These are phyloP conservation scores for Hortiboletus flavorubellus DNA, from an alignment of 768 basidiomycete species.

Conservation along the genomic window DNA sequence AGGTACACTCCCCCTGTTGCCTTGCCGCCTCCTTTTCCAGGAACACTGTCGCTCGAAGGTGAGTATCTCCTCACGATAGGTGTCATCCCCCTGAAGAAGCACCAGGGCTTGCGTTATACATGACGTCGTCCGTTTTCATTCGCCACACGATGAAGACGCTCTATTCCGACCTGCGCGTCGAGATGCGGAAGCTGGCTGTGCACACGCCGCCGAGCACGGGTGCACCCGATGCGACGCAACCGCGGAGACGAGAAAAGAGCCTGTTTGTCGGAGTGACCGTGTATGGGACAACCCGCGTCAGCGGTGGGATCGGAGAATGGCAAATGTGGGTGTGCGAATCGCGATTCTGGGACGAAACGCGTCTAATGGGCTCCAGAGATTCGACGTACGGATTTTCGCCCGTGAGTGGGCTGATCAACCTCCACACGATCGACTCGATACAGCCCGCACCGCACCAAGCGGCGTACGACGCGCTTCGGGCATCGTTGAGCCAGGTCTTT, in stretches of 20 bases:
- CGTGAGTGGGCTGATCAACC: slow-evolving; percentile 54
- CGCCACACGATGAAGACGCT: slow-evolving; percentile 74
- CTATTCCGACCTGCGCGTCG: slow-evolving; percentile 62
- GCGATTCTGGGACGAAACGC: neutral
- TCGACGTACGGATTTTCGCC: slow-evolving; percentile 77
- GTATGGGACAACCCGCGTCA: slow-evolving; percentile 59
- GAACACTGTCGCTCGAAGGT: slow-evolving; percentile 72
- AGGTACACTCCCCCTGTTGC: slow-evolving; percentile 65
- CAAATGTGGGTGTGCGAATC: slow-evolving; percentile 50
- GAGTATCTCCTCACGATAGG: slow-evolving; percentile 6
- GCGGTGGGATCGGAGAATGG: slow-evolving; percentile 64
- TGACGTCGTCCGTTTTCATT: slow-evolving; percentile 64
- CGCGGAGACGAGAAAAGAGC: slow-evolving; percentile 49
- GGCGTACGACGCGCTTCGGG: slow-evolving; percentile 60
- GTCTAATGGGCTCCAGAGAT: slow-evolving; percentile 39
- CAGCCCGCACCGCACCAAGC: slow-evolving; percentile 72
- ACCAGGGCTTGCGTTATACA: slow-evolving; percentile 67
- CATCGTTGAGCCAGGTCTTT: slow-evolving; percentile 27
- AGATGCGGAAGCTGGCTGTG: slow-evolving; percentile 46
- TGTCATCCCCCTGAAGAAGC: slow-evolving; percentile 1
- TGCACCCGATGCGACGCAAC: too few species aligned
- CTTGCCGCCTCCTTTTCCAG: slow-evolving; percentile 67
- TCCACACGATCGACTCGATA: slow-evolving; percentile 72
- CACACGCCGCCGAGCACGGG: slow-evolving; percentile 10
- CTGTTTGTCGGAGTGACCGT: slow-evolving; percentile 54